A percentile compares a stretch with the other conserved stretches of the same genome.
phyloP scores from a whole-genome alignment of 495 filamentous ascomycete genomes.

The Penicillium bovifimosum region DNA sequence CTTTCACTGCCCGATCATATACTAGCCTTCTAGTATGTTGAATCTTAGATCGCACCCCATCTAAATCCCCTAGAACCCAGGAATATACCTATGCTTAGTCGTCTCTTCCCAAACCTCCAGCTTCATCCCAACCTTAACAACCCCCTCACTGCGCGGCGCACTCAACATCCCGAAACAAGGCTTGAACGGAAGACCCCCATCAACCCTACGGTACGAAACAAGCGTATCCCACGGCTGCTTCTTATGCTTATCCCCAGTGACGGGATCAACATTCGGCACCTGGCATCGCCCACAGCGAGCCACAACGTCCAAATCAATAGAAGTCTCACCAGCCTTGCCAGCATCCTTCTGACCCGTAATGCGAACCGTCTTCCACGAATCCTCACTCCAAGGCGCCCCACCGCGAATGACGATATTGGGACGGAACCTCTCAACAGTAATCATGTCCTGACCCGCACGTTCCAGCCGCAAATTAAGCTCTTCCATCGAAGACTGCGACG shows the following conservation, averaged over 20 bases:
- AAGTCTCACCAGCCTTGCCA: background rate
- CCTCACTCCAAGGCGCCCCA: constrained; percentile 62
- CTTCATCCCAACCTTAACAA: constrained; percentile 47
- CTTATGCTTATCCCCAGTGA: constrained; percentile 61
- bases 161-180: constrained; percentile 86
- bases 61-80: constrained; percentile 23
- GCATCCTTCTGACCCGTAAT: constrained; percentile 30
- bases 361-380: constrained; percentile 71
- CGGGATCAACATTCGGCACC: constrained; percentile 77
- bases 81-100: constrained; percentile 55
- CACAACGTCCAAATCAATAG: constrained; percentile 52
- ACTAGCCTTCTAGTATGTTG: too few species aligned
- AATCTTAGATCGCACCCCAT: too few species aligned
- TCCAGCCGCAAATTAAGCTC: constrained; percentile 33
- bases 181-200: constrained; percentile 62
- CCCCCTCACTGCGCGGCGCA: constrained; percentile 52
- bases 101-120: constrained; percentile 51
- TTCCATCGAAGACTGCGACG: constrained; percentile 45
- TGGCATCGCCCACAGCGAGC: constrained; percentile 74
- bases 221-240: constrained; percentile 74
- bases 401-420: constrained; percentile 76
- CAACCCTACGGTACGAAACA: constrained; percentile 64
- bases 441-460: constrained; percentile 19
- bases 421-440: constrained; percentile 61
- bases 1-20: background rate